Conservation (phyloP, 78 protist species). For the Dictyostelium purpureum region DNA sequence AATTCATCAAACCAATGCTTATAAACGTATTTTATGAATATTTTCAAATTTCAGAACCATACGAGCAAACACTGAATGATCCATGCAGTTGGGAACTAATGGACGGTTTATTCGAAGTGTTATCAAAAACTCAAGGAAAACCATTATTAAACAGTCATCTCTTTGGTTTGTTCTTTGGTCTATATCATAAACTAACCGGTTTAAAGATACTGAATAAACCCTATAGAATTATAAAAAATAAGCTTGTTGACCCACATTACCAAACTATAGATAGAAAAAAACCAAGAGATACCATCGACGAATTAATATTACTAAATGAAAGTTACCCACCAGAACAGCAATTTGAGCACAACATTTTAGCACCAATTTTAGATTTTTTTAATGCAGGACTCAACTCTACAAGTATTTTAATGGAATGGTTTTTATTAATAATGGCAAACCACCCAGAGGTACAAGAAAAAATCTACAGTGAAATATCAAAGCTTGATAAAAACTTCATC, state of each 20-base stretch:
- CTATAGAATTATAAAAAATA: not conserved
- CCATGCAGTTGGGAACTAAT: not conserved
- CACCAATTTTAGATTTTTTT: not conserved
- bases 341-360: not conserved
- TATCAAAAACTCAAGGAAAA: not conserved
- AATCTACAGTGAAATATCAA: not conserved
- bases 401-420: slow-evolving; percentile 2
- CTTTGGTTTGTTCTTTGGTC: not conserved
- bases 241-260: not conserved
- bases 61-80: not conserved
- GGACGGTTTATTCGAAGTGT: not conserved
- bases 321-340: not conserved
- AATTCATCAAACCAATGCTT: not conserved
- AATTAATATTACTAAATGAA: not conserved
- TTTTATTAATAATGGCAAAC: slow-evolving; percentile 2
- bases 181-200: not conserved
- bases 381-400: not conserved
- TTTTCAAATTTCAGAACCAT: not conserved
- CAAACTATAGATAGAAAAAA: not conserved
- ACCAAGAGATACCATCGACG: not conserved
- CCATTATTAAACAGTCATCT: not conserved
- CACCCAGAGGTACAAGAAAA: not conserved
- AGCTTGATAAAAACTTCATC: not conserved
- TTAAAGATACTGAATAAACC: not conserved
- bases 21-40: not conserved